These are phyloP conservation scores for Alternaria sp. DNA, from an alignment of 2,329 filamentous ascomycete genomes.

Conservation along the genomic window DNA sequence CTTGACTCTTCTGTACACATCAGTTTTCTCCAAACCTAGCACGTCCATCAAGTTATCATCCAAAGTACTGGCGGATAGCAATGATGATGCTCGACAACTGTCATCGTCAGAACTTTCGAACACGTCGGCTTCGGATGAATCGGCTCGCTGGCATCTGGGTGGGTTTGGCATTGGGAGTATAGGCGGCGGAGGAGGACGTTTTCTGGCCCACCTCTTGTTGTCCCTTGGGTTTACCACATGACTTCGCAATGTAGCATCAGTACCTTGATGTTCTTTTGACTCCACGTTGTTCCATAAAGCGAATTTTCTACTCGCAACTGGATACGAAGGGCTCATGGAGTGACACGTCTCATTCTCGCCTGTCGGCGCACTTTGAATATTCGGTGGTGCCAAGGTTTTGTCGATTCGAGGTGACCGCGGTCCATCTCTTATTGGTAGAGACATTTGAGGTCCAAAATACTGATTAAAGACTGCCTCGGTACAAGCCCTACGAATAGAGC, in stretches of 20 bases:
- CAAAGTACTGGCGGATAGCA: neutral
- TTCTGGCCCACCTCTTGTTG: slow-evolving; percentile 9
- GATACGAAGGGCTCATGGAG: neutral
- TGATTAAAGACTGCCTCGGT: slow-evolving; percentile 3
- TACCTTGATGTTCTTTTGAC: neutral
- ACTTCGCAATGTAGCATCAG: neutral
- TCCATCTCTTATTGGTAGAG: neutral
- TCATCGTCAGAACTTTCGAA: neutral
- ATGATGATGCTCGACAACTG: neutral
- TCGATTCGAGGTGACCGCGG: neutral
- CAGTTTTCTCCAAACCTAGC: neutral
- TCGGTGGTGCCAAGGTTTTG: neutral
- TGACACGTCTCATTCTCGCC: neutral
- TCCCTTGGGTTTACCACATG: neutral
- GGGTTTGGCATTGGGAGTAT: neutral
- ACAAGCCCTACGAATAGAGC: neutral
- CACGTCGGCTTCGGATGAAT: neutral
- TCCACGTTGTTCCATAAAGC: neutral
- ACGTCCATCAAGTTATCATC: neutral
- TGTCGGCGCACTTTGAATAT: neutral
- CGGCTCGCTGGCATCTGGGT: neutral
- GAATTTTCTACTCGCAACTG: neutral
- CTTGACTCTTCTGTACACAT: slow-evolving; percentile 8
- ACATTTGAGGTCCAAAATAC: slow-evolving; percentile 3
- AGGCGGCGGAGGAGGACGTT: neutral